Evolutionary conservation across 306 rosid species (phyloP).

Genomic region (Coriaria nepalensis): DNA sequence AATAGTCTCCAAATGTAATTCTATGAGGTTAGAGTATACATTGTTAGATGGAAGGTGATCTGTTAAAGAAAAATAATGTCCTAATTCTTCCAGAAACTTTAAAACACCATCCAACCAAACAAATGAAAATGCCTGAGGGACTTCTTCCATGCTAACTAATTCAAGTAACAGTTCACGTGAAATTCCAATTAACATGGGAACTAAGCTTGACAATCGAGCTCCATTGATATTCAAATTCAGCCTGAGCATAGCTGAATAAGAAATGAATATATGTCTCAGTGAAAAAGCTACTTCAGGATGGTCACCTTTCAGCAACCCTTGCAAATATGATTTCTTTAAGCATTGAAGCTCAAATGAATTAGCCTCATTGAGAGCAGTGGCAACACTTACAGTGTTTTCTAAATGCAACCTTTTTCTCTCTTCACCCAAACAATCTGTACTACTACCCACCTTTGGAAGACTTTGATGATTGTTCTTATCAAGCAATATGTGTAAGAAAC

Average conservation of each 20-base stretch:
- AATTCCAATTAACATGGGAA: conserved; percentile 36
- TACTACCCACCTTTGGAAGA: conserved; percentile 17
- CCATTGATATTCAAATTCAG: conserved; percentile 37
- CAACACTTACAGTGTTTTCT: conserved; percentile 25
- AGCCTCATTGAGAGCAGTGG: conserved; percentile 29
- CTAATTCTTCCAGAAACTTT: conserved; percentile 61
- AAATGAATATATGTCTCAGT: conserved; percentile 60
- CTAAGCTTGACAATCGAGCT: conserved; percentile 28
- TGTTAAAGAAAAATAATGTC: conserved; percentile 41
- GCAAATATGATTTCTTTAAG: conserved; percentile 43
- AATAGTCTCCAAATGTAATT: conserved; percentile 50
- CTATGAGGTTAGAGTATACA: conserved; percentile 44
- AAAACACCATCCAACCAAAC: conserved; percentile 72
- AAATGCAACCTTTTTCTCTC: conserved; percentile 18
- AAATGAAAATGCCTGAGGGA: conserved; percentile 47
- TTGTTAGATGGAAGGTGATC: conserved; percentile 47
- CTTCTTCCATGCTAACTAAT: conserved; percentile 42
- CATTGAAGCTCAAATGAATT: conserved; percentile 32
- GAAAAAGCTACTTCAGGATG: conserved; percentile 43
- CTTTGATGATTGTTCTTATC: conserved; percentile 19
- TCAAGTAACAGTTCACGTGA: conserved; percentile 48
- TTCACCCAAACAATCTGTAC: conserved; percentile 12
- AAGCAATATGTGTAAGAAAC: conserved; percentile 35
- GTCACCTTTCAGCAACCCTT: conserved; percentile 51
- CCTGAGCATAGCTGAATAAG: conserved; percentile 55